phyloP scores from a whole-genome alignment of 306 rosid species.

The Nissolia schottii region DNA sequence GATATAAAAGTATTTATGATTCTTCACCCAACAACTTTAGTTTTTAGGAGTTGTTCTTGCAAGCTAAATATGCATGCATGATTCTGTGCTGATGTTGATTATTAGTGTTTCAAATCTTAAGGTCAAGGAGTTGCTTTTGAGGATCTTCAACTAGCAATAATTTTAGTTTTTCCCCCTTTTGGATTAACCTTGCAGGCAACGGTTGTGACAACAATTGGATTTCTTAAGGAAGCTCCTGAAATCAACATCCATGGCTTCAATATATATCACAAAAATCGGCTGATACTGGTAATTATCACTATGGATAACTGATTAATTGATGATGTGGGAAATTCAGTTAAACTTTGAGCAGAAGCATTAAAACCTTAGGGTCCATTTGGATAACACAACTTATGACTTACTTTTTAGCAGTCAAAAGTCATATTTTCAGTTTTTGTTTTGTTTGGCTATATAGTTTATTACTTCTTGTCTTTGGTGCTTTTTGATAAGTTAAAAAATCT shows the following conservation, averaged over 20 bases:
- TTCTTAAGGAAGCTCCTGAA: slow-evolving; percentile 78
- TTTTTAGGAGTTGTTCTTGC: not conserved
- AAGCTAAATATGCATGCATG: slow-evolving; percentile 15
- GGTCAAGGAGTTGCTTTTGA: not conserved
- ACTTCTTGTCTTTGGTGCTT: too few relatives aligned
- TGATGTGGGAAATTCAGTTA: not conserved
- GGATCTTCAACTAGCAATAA: not conserved
- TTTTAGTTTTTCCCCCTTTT: not conserved
- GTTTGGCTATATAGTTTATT: too few relatives aligned
- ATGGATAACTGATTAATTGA: not conserved
- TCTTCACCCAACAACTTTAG: not conserved
- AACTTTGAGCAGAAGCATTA: not conserved
- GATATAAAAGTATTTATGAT: not conserved
- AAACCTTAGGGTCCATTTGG: too few relatives aligned
- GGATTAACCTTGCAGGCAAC: slow-evolving; percentile 42
- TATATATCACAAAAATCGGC: slow-evolving; percentile 83
- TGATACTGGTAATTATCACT: slow-evolving; percentile 59
- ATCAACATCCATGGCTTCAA: slow-evolving; percentile 72
- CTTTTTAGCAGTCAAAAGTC: too few relatives aligned
- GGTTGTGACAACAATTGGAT: slow-evolving; percentile 76
- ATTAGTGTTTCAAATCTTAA: slow-evolving; percentile 5
- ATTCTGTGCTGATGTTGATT: not conserved
- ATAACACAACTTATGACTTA: too few relatives aligned
- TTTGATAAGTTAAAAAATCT: too few relatives aligned
- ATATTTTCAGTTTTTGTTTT: too few relatives aligned